Percentiles rank a stretch among this genome's conserved stretches.
Evolutionary conservation across 2,329 filamentous ascomycete species (phyloP).

Genomic region (Clathrospora elynae): DNA sequence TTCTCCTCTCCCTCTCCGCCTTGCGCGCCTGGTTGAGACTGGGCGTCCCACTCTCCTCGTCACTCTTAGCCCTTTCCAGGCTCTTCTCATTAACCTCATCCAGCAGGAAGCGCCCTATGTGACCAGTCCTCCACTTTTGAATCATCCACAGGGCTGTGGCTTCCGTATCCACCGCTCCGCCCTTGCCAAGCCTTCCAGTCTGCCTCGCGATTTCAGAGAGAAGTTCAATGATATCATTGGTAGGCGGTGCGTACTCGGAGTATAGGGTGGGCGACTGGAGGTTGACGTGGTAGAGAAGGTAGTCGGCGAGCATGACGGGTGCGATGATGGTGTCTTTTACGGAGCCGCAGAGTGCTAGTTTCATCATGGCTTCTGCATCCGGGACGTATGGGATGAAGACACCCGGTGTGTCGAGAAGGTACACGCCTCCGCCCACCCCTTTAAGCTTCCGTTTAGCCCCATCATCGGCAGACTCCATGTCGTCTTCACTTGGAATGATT

Average conservation of each 20-base stretch:
- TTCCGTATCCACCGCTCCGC: constrained; percentile 72
- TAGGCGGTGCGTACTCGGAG: constrained; percentile 71
- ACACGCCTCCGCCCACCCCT: constrained; percentile 64
- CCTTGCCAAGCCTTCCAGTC: constrained; percentile 76
- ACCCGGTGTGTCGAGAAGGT: constrained; percentile 88
- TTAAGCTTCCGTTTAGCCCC: constrained; percentile 30
- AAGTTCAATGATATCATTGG: constrained; percentile 80
- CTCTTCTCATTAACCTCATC: constrained; percentile 72
- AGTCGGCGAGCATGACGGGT: constrained; percentile 80
- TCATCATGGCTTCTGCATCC: constrained; percentile 87
- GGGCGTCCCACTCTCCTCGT: constrained; percentile 54
- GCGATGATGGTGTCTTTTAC: constrained; percentile 88
- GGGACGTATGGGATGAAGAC: constrained; percentile 93
- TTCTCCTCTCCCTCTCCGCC: constrained; percentile 62
- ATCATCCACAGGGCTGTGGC: constrained; percentile 79
- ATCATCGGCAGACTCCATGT: constrained; percentile 42
- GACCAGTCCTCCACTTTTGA: constrained; percentile 78
- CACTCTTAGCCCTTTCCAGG: constrained; percentile 58
- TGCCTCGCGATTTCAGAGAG: constrained; percentile 72
- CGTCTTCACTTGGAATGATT: constrained; percentile 63
- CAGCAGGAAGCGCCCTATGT: constrained; percentile 76
- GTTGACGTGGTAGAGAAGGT: constrained; percentile 86
- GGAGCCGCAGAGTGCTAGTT: constrained; percentile 86
- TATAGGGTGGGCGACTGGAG: constrained; percentile 67
- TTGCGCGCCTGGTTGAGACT: constrained; percentile 74